Base-by-base conservation (phyloP, 345 rosid species). In the Rhodomyrtus tomentosa region DNA sequence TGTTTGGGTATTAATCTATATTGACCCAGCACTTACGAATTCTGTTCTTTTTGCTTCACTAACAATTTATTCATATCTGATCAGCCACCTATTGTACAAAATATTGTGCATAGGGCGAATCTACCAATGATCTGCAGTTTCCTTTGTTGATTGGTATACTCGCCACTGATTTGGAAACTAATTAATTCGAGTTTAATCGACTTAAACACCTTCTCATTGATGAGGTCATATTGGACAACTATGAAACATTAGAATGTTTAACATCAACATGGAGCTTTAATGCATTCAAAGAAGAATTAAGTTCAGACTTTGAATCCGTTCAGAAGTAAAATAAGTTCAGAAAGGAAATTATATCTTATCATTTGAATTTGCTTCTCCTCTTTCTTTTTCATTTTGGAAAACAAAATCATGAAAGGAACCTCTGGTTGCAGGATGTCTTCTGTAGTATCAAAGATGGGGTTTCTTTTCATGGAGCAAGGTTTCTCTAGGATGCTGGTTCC, bases 361-460 rank as follows among this genome's bases (percentile, higher is more conserved):
- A 82, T 22, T 79, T 83, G 56, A 74, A 22, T 76, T 55, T 83
- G 84, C 45, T 55, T 36, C 10, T 27, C 40, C 62, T 83, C 22
- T 83, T 50, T 42, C 82, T 48, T 84, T 15, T n/a, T 48, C 18
- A 21, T 53, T 83, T 40, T 52, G 38, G 4, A n/a, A n/a, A 84
- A 45, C n/a, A 40, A 50, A 45, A 82, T 25, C 72, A 53, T 81
- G 62, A 50, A 58, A 81, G 58, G 50, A 74, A 73, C 40, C 32
- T 52, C 10, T 79, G 73, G 84, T 84, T 89, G 90, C 95, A 97
- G 99, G 89, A 95, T 97, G 94, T 98, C 99, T 72, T 94, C 99
- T 68, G 99, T 97, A 56, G 92, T 95, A 88, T 97, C 99, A 85
- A 97, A 97, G 92, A 94, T 97, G 98, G 99, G 98, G 85, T 97